Conservation (phyloP, 306 rosid genomes). For the Acacia confusa region DNA sequence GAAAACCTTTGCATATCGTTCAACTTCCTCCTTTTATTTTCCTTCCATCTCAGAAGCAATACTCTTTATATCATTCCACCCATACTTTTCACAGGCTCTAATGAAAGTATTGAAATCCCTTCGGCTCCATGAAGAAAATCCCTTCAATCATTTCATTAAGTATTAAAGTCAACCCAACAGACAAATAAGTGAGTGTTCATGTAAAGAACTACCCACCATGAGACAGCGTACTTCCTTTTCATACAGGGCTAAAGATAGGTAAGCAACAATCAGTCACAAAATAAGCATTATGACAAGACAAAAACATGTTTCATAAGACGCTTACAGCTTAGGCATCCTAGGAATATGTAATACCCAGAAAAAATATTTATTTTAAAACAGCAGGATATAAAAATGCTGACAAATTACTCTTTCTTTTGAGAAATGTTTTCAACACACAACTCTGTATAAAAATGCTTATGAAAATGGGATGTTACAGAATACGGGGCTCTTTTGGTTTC, state of each 20-base stretch:
- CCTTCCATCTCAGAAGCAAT: constrained; percentile 98
- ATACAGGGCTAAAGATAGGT: constrained; percentile 66
- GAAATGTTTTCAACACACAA: too few species aligned
- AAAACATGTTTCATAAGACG: constrained; percentile 1
- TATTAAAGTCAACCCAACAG: constrained; percentile 17
- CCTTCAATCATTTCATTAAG: constrained; percentile 45
- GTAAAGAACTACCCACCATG: constrained; percentile 64
- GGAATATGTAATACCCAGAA: too few species aligned
- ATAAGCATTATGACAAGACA: background rate
- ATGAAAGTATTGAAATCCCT: constrained; percentile 94
- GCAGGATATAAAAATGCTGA: too few species aligned
- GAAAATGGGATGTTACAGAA: too few species aligned
- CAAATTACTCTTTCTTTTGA: too few species aligned
- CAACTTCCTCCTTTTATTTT: constrained; percentile 92
- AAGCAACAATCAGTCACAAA: constrained; percentile 20
- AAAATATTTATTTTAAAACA: too few species aligned
- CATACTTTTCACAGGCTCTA: constrained; percentile 99
- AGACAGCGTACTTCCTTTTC: constrained; percentile 98
- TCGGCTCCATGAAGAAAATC: constrained; percentile 97
- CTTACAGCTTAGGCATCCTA: constrained; percentile 99
- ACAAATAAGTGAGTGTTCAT: constrained; percentile 8
- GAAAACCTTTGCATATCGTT: constrained; percentile 85
- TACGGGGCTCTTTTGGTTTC: constrained; percentile 96
- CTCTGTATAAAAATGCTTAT: too few species aligned
- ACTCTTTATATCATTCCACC: constrained; percentile 78